phyloP scores from a whole-genome alignment of 768 basidiomycete species.

The Collybia nuda region DNA sequence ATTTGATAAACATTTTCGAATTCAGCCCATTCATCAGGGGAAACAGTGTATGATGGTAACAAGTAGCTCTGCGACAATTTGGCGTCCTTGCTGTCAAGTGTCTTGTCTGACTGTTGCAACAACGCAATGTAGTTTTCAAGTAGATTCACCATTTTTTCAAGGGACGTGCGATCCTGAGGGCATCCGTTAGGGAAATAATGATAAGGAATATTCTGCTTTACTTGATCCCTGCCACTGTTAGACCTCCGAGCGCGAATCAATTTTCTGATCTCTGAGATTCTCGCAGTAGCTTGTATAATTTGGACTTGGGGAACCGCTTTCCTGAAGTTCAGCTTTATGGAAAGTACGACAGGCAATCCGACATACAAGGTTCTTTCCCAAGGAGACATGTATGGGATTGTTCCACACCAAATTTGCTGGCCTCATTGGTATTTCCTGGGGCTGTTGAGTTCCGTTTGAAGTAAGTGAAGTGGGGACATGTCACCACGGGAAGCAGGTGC shows the following conservation, averaged over 20 bases:
- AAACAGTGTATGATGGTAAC: slow-evolving; percentile 67
- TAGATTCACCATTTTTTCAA: slow-evolving; percentile 52
- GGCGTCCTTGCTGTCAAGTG: slow-evolving; percentile 25
- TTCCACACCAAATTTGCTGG: slow-evolving; percentile 86
- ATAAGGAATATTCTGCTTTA: not conserved
- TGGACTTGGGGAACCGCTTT: slow-evolving; percentile 68
- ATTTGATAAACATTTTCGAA: slow-evolving; percentile 93
- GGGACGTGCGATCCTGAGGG: slow-evolving; percentile 13
- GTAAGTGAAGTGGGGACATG: slow-evolving; percentile 82
- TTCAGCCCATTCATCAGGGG: slow-evolving; percentile 69
- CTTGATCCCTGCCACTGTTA: slow-evolving; percentile 6
- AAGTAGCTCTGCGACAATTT: slow-evolving; percentile 50
- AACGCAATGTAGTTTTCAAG: slow-evolving; percentile 62
- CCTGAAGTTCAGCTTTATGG: slow-evolving; percentile 6
- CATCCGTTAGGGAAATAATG: not conserved
- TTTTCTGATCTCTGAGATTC: slow-evolving; percentile 50
- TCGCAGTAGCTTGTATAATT: slow-evolving; percentile 52
- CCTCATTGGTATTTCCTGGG: slow-evolving; percentile 38
- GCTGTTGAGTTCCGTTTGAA: slow-evolving; percentile 59
- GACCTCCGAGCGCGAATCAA: slow-evolving; percentile 12
- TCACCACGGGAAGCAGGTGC: slow-evolving; percentile 69
- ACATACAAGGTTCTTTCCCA: slow-evolving; percentile 68
- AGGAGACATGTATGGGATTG: slow-evolving; percentile 80
- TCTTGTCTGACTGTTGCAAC: slow-evolving; percentile 45
- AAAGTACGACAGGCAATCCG: not conserved